These are phyloP conservation scores for Globisporangium splendens DNA, from an alignment of 352 stramenopile species.

Conservation along the genomic window DNA sequence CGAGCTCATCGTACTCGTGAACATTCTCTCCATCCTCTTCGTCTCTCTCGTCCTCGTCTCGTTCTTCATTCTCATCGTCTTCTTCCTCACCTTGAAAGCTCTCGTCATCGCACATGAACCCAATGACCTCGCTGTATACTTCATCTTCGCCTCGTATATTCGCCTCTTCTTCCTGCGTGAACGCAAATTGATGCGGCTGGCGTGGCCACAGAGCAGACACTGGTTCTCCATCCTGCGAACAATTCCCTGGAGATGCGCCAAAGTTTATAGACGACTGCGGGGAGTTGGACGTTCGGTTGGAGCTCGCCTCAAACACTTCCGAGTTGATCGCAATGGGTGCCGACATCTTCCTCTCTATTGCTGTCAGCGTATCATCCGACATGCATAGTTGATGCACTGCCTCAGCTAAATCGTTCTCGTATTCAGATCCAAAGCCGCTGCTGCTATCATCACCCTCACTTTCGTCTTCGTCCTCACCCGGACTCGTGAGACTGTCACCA, in stretches of 20 bases:
- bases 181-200: conserved; percentile 80
- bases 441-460: conserved; percentile 10
- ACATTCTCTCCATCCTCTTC: conserved; percentile 16
- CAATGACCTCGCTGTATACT: conserved; percentile 78
- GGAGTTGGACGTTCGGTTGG: conserved; percentile 42
- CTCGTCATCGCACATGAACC: conserved; percentile 61
- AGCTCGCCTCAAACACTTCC: conserved; percentile 18
- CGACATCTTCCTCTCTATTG: conserved; percentile 51
- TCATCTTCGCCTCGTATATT: conserved; percentile 59
- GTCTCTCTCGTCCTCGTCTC: conserved; percentile 19
- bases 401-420: conserved; percentile 67
- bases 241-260: conserved; percentile 53
- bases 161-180: conserved; percentile 79
- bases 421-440: conserved; percentile 59
- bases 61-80: conserved; percentile 15
- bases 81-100: conserved; percentile 44
- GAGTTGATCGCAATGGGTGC: conserved; percentile 42
- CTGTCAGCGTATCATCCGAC: conserved; percentile 48
- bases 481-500: background rate
- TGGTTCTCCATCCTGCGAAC: conserved; percentile 69
- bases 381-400: conserved; percentile 70
- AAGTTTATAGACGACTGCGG: conserved; percentile 65
- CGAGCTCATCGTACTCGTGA: conserved; percentile 22
- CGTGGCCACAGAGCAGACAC: conserved; percentile 73
- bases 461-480: conserved; percentile 12